Evolutionary conservation across 495 filamentous ascomycete genomes (phyloP).

Genomic region (Platismatia glauca): DNA sequence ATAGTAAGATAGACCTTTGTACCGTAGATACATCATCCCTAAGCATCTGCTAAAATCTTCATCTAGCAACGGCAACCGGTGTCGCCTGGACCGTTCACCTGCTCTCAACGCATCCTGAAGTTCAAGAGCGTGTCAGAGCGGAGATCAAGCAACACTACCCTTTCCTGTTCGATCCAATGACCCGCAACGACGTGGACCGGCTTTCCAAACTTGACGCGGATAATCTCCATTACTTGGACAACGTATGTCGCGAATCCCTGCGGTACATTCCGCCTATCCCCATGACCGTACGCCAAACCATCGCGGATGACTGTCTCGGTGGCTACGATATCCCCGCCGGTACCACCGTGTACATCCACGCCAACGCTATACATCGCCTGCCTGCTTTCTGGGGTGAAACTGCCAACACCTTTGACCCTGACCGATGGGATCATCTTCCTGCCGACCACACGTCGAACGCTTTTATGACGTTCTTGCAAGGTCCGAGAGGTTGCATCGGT

Average conservation of each 20-base stretch:
- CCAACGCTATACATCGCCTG: constrained; percentile 27
- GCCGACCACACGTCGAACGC: constrained; percentile 21
- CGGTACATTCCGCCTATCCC: constrained; percentile 40
- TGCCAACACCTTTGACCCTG: constrained; percentile 34
- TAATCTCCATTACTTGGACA: constrained; percentile 38
- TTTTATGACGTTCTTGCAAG: constrained; percentile 27
- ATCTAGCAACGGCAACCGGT: constrained; percentile 23
- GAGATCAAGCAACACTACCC: constrained; percentile 25
- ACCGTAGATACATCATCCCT: not conserved
- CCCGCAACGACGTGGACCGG: constrained; percentile 13
- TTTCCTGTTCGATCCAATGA: constrained; percentile 20
- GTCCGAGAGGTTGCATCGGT: constrained; percentile 26
- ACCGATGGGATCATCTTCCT: constrained; percentile 26
- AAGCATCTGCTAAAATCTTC: not conserved
- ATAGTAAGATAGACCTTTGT: constrained; percentile 6
- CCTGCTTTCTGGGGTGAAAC: constrained; percentile 45
- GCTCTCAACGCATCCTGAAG: constrained; percentile 23
- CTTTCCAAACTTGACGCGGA: constrained; percentile 21
- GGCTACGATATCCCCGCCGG: constrained; percentile 23
- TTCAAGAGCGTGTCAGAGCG: constrained; percentile 24
- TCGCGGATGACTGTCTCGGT: constrained; percentile 19
- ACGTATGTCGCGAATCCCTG: constrained; percentile 42
- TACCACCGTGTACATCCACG: constrained; percentile 21
- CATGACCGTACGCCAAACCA: constrained; percentile 28
- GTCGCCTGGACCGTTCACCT: constrained; percentile 26